Evolutionary conservation across 345 rosid species (phyloP), one percentile per base, ranked within the genome.

Genomic region (Sonneratia caseolaris): DNA sequence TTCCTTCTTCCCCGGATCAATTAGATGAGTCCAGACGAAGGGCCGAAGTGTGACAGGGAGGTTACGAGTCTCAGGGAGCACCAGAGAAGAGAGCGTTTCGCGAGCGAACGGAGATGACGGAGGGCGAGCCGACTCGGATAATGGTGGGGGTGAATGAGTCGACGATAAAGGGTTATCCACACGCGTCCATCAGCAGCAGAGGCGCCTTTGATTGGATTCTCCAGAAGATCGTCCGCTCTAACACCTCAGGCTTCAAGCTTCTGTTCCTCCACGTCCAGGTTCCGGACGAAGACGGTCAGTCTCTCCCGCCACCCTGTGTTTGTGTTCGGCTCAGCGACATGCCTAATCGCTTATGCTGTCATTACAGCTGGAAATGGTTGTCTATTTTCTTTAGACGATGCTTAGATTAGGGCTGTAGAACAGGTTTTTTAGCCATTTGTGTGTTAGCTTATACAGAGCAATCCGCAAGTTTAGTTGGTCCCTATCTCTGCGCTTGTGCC

Each of bases 231-330:
- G 88, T 95, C 36, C 87, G 91, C 59, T 84, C 90, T 12, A 95
- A 92, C 71, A 79, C 87, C 38, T 56, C 89, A 45, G 97, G 88
- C 21, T 95, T 90, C 85, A 89, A 81, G 83, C 86, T 95, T 72
- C 96, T 92, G 61, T 92, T 95, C 81, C 92, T 95, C 78, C 99
- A 90, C 53, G 99, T 88, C 48, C 99, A 92, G 85, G 97, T 92
- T 66, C 97, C 91, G 35, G 97, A 95, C 76, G 97, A 87, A 86
- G 97, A 95, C 79, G 99, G 97, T 95, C 75, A 62, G 40, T 5
- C 64, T 59, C 70, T 71, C 49, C 9, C 51, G 14, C 15, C 51
- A 47, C 51, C 14, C 51, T 13, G 51, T 8, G 13, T 47, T 47
- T 47, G 51, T 8, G 13, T 47, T 47, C 7, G 51, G 2, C 7